Base-by-base conservation (phyloP, 257 asterid genomes). In the Solanum microdontum region DNA sequence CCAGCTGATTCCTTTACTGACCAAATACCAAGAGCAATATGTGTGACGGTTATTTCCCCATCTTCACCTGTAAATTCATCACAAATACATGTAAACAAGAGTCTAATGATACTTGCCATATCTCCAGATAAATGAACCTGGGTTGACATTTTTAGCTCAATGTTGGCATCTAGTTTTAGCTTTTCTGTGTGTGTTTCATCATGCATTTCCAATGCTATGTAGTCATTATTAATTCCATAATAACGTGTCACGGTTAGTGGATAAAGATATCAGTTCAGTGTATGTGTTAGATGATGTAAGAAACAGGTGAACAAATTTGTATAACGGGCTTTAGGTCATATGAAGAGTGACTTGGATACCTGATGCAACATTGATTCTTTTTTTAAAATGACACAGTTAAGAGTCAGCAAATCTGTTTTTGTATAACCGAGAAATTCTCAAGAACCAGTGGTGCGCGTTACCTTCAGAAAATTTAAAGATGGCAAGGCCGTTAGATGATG, bases 11-110 rank as follows among this genome's bases (percentile, higher is more conserved):
- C 98, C 89, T 94, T 92, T 74, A 93, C 92, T 13, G 98, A 85
- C 99, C 98, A 97, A 68, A 97, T 87, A 7, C 99, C 99, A 82
- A 95, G 99, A 84, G 89, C 91, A 86, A 97, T 36, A 92, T 94
- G 93, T 15, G 96, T 6, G n/a, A 88, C 28, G 4, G 98, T 97
- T 88, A 97, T 87, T 90, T 97, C 99, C 70, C 98, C 99, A 69
- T 90, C 90, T 87, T 93, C 98, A 86, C 98, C 99, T 97, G 94
- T 87, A 86, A 82, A 82, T 82, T 82, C 43, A 48, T 28, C 28
- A 82, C 85, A 43, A 48, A 28, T 82, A 48, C 30, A 82, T 45
- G 70, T 51, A 82, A 80, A 48, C 30, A 82, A 82, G 70, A 82
- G 68, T 82, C 84, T 45, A 51, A 82, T 82, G 43, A 77, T 14